A percentile compares a stretch with the other conserved stretches of the same genome.
These are phyloP conservation scores for Ceratobasidium sp. DNA, from an alignment of 1,284 basidiomycete species.

Conservation along the genomic window DNA sequence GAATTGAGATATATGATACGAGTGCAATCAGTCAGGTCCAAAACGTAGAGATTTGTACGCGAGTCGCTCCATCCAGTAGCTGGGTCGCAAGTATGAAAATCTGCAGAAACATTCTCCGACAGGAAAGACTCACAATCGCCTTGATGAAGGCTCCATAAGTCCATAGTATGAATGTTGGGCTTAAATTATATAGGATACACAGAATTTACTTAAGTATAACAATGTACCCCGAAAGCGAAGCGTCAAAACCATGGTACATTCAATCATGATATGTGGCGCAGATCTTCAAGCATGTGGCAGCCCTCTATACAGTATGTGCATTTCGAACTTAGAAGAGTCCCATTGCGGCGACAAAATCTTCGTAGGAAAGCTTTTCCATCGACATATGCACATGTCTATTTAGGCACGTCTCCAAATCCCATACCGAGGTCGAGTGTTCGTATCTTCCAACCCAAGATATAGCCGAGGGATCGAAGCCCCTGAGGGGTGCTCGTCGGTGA, in stretches of 20 bases:
- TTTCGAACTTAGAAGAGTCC: too few species aligned
- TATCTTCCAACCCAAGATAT: background rate
- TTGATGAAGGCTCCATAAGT: background rate
- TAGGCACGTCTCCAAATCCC: slow-evolving; percentile 8
- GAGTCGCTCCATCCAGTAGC: background rate
- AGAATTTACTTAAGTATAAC: background rate
- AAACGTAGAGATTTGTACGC: background rate
- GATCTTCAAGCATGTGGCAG: too few species aligned
- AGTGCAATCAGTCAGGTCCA: background rate
- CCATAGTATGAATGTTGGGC: background rate
- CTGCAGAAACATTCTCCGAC: background rate
- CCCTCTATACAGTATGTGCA: too few species aligned
- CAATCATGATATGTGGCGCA: too few species aligned
- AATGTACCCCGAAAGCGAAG: too few species aligned
- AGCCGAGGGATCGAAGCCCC: background rate
- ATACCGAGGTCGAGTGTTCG: background rate
- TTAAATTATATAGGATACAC: background rate
- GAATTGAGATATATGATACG: slow-evolving; percentile 1
- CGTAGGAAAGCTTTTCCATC: too few species aligned
- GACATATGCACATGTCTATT: too few species aligned
- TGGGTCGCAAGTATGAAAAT: background rate
- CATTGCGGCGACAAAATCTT: too few species aligned
- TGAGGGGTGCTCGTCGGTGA: background rate
- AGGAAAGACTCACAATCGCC: background rate
- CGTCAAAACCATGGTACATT: too few species aligned